Evolutionary conservation across 2,329 filamentous ascomycete species (phyloP).

Genomic region (Escovopsis sp.): DNA sequence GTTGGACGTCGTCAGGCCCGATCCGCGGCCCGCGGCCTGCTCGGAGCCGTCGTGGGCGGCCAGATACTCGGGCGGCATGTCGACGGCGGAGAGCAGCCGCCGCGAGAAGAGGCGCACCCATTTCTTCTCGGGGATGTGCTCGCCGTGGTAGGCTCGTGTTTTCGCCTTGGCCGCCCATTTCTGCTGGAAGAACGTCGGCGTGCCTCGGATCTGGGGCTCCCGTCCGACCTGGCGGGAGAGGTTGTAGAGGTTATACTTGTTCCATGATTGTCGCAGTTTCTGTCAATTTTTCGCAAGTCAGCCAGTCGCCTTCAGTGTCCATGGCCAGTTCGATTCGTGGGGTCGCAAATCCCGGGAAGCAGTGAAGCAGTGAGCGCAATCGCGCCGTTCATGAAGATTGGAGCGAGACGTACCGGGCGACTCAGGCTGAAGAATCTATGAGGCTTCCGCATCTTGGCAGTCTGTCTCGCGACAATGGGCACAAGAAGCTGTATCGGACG

Average conservation of each 20-base stretch:
- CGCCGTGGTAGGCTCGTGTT: conserved; percentile 81
- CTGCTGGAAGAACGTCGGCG: conserved; percentile 83
- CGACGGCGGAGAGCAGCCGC: conserved; percentile 65
- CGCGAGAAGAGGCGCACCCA: conserved; percentile 89
- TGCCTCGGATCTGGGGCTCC: conserved; percentile 16
- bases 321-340: not conserved
- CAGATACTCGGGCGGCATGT: conserved; percentile 71
- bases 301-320: not conserved
- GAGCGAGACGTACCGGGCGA: conserved; percentile 41
- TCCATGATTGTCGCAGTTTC: conserved; percentile 95
- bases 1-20: conserved; percentile 36
- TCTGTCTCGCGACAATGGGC: conserved; percentile 8
- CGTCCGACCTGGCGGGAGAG: conserved; percentile 32
- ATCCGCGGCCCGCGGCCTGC: conserved; percentile 70
- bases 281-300: conserved; percentile 22
- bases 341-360: not conserved
- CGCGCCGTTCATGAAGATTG: not conserved
- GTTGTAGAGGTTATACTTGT: conserved; percentile 94
- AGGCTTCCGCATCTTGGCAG: conserved; percentile 38
- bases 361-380: too few relatives aligned
- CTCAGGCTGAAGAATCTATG: conserved; percentile 51
- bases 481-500: not conserved
- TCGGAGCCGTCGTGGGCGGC: conserved; percentile 70
- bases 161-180: conserved; percentile 88
- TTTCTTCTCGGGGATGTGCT: conserved; percentile 82